Evolutionary conservation across 148 eudicot genomes (phyloP).

Genomic region (Heliosperma pusillum): DNA sequence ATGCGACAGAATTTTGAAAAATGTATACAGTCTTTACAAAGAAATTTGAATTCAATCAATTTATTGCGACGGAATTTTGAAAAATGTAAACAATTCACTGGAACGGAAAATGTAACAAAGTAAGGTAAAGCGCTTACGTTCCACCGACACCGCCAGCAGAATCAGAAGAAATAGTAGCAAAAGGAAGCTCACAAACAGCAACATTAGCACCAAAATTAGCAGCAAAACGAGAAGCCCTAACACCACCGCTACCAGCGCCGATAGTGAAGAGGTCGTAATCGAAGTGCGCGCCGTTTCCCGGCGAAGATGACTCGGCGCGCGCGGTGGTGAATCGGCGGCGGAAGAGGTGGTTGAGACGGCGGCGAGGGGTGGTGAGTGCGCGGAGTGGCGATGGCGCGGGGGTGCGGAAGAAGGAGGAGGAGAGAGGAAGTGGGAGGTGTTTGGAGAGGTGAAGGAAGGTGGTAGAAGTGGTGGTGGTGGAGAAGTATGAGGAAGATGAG

Average conservation of each 20-base stretch:
- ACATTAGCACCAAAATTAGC: conserved; percentile 79
- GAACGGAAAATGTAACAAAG: background rate
- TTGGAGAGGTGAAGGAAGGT: conserved; percentile 15
- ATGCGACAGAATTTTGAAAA: too few relatives aligned
- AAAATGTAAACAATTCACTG: background rate
- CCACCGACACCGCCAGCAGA: conserved; percentile 87
- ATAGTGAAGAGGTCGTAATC: conserved; percentile 90
- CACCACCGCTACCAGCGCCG: conserved; percentile 97
- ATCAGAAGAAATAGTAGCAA: conserved; percentile 70
- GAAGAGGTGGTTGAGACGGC: conserved; percentile 18
- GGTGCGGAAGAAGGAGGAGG: conserved; percentile 10
- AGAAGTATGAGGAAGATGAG: conserved; percentile 17
- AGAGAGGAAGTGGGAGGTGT: conserved; percentile 20
- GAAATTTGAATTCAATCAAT: too few relatives aligned
- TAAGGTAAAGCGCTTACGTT: conserved; percentile 43
- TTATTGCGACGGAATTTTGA: too few relatives aligned
- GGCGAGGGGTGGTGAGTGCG: conserved; percentile 18
- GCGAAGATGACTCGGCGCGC: conserved; percentile 43
- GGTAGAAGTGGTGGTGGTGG: conserved; percentile 11
- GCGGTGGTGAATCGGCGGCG: conserved; percentile 40
- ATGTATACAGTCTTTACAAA: too few relatives aligned
- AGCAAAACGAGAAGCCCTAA: conserved; percentile 90
- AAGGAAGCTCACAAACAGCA: conserved; percentile 91
- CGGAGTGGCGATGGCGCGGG: conserved; percentile 18
- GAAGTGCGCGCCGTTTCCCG: conserved; percentile 47